phyloP scores from a whole-genome alignment of 257 asterid species.

The Solanum etuberosum region DNA sequence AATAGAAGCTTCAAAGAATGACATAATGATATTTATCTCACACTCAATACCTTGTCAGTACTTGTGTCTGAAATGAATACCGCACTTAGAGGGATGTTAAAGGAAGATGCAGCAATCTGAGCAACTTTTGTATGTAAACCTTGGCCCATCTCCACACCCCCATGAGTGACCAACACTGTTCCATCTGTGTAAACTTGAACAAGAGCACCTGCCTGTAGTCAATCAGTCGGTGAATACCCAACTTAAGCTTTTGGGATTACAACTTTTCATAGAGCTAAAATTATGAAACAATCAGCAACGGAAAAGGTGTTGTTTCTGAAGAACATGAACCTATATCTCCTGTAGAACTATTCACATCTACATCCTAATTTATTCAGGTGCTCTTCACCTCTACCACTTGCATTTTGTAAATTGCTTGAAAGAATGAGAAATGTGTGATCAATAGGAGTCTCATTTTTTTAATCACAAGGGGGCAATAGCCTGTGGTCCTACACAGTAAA shows the following conservation, averaged over 20 bases:
- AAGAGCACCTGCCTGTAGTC: slow-evolving; percentile 85
- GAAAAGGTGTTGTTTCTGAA: background rate
- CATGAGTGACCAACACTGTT: slow-evolving; percentile 91
- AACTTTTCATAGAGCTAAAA: background rate
- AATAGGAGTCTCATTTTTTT: background rate
- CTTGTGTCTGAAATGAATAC: slow-evolving; percentile 95
- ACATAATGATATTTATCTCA: background rate
- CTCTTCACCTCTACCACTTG: background rate
- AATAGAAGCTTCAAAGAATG: background rate
- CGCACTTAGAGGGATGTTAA: slow-evolving; percentile 76
- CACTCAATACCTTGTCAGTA: slow-evolving; percentile 70
- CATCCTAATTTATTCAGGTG: background rate
- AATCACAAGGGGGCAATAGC: background rate
- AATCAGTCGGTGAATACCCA: background rate
- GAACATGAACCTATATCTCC: background rate
- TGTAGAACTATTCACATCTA: background rate
- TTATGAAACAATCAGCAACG: background rate
- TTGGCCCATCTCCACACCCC: slow-evolving; percentile 99
- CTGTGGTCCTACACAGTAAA: background rate
- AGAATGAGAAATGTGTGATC: background rate
- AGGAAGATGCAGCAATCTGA: slow-evolving; percentile 89
- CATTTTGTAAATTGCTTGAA: background rate
- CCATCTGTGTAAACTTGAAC: slow-evolving; percentile 98
- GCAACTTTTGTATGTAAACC: slow-evolving; percentile 98
- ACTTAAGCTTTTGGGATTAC: background rate